Base-by-base conservation (phyloP, 192 early-diverging fungal genomes). In the Coemansia sp. region DNA sequence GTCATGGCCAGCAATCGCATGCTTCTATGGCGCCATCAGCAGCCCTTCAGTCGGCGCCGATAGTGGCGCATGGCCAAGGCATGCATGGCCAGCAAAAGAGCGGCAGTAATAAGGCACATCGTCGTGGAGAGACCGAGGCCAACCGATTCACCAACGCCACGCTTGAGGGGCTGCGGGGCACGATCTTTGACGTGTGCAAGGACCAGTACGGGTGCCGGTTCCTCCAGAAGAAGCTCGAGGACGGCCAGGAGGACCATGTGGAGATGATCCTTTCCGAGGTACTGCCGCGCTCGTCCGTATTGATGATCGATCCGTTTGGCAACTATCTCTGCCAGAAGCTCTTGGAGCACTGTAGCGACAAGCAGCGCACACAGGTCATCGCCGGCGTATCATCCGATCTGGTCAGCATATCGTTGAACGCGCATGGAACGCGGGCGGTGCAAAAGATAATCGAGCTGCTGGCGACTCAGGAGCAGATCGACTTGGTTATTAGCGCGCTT, bases 301-400 rank as follows among this genome's bases (percentile, higher is more conserved):
- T 95, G 30, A 94, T 94, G 90, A 94, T 90, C 27, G 93, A 95
- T 80, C 91, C 94, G 1, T 95, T 95, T 82, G 94, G 94, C 43
- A 95, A 95, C 75, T 95, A 95, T 69, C 82, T 95, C 30, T 94
- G 93, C 71, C 94, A 95, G 68, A 94, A 94, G 68, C 71, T 95
- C n/a, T 69, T 95, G 38, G 94, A 95, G 71, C 84, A 85, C 78
- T 92, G 91, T 69, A 87, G 79, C 37, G 92, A 94, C 61, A 77
- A 83, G 8, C 93, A 95, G 67, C 83, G 89, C 52, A 89, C 87
- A 10, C 84, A 84, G 73, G 89, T 94, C 69, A 88, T 94, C 15
- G 85, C 88, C 47, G 85, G 65, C 7, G 90, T 94, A 15, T 85
- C 91, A 0, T 85, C 88, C 6, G 90, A 94, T 32, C 76, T 95